Percentiles rank a stretch among this genome's conserved stretches.
Conservation (phyloP, 306 rosid genomes). For the Citrullus mucosospermus region DNA sequence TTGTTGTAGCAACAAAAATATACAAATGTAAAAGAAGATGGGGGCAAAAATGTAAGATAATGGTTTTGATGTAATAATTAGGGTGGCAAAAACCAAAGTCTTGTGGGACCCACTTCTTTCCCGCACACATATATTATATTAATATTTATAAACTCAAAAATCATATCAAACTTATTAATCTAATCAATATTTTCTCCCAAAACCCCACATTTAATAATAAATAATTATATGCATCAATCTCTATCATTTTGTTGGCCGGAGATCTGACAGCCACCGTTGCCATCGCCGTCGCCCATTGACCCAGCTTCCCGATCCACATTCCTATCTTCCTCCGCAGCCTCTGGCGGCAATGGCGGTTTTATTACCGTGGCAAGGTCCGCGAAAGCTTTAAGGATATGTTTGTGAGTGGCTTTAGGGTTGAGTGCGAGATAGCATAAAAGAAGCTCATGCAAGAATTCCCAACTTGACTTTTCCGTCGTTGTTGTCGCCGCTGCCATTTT, state of each 20-base stretch:
- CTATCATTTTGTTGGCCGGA: slow-evolving; percentile 9
- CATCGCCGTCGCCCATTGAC: background rate
- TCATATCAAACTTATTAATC: background rate
- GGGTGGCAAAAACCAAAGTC: background rate
- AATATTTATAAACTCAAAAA: background rate
- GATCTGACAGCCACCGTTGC: background rate
- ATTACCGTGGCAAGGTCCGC: slow-evolving; percentile 58
- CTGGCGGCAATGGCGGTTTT: slow-evolving; percentile 13
- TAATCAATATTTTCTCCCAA: background rate
- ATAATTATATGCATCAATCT: background rate
- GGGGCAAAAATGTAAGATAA: background rate
- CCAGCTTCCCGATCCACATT: background rate
- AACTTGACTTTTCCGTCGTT: slow-evolving; percentile 26
- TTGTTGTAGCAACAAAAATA: background rate
- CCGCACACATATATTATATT: background rate
- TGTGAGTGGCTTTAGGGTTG: slow-evolving; percentile 66
- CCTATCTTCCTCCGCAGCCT: background rate
- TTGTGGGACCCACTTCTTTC: background rate
- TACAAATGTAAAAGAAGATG: background rate
- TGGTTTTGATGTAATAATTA: background rate
- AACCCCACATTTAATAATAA: background rate
- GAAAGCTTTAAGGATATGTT: slow-evolving; percentile 68
- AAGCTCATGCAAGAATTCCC: slow-evolving; percentile 74
- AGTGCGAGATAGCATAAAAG: slow-evolving; percentile 74
- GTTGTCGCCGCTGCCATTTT: slow-evolving; percentile 12